Percentiles rank a stretch among this genome's conserved stretches.
Conservation (phyloP, 1,284 basidiomycete genomes). For the Thelephora terrestris region DNA sequence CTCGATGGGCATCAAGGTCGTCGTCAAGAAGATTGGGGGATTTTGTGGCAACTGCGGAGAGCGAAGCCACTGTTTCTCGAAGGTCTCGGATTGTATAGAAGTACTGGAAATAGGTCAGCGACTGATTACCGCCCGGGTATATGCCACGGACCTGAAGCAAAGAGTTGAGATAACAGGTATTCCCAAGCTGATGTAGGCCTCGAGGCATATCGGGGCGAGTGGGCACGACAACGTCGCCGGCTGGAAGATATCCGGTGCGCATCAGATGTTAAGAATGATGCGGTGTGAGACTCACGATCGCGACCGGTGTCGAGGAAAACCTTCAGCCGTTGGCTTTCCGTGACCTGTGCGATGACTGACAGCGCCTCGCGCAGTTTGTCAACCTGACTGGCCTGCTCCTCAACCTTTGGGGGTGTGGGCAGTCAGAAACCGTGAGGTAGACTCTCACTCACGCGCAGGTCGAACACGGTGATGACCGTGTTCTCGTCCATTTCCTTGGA, state of each 20-base stretch:
- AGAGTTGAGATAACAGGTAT: constrained; percentile 90
- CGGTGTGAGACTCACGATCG: constrained; percentile 48
- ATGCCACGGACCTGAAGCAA: constrained; percentile 50
- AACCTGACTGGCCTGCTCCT: constrained; percentile 54
- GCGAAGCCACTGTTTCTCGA: constrained; percentile 61
- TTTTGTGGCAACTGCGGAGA: constrained; percentile 46
- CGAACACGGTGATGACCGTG: constrained; percentile 65
- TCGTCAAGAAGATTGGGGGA: constrained; percentile 69
- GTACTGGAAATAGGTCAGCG: constrained; percentile 42
- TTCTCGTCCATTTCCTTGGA: constrained; percentile 63
- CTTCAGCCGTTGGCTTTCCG: constrained; percentile 63
- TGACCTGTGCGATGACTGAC: constrained; percentile 55
- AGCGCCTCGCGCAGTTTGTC: constrained; percentile 62
- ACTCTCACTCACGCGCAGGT: constrained; percentile 51
- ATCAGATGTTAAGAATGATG: neutral
- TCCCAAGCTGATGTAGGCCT: constrained; percentile 86
- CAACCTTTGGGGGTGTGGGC: constrained; percentile 34
- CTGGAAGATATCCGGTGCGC: constrained; percentile 25
- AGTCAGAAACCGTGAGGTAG: neutral
- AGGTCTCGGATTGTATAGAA: constrained; percentile 92
- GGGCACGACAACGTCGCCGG: constrained; percentile 45
- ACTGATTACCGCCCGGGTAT: neutral
- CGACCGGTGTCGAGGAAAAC: constrained; percentile 55
- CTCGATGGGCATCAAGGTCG: constrained; percentile 70
- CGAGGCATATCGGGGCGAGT: constrained; percentile 64